Evolutionary conservation across 148 eudicot genomes (phyloP).

Genomic region (Polygonum aviculare): DNA sequence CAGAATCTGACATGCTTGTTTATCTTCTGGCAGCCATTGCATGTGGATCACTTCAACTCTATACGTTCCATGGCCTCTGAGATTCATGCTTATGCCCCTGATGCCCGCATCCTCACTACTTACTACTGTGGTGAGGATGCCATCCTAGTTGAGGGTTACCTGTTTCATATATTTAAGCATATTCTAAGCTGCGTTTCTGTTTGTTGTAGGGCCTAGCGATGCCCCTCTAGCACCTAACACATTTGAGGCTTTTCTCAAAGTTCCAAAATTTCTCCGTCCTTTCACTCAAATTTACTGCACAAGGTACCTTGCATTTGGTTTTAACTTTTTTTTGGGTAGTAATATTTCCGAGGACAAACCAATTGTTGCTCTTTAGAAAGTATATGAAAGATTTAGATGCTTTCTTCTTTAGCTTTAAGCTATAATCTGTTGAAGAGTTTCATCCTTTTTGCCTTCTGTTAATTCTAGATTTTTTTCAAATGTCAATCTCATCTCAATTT

Average conservation of each 20-base stretch:
- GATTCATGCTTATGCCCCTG: conserved; percentile 83
- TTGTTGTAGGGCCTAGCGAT: conserved; percentile 74
- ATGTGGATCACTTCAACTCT: conserved; percentile 74
- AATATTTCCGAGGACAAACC: neutral
- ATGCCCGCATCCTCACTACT: conserved; percentile 93
- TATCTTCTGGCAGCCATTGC: conserved; percentile 62
- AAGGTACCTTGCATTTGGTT: conserved; percentile 42
- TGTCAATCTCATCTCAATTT: neutral
- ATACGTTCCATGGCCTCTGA: conserved; percentile 82
- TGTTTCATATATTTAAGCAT: neutral
- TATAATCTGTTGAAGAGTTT: neutral
- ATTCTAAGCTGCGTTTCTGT: conserved; percentile 4
- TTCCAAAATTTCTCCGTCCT: conserved; percentile 87
- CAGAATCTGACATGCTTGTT: neutral
- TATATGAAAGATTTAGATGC: neutral
- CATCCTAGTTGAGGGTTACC: neutral
- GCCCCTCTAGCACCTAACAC: conserved; percentile 84
- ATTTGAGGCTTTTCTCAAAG: conserved; percentile 93
- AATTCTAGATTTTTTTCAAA: neutral
- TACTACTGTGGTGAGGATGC: conserved; percentile 69
- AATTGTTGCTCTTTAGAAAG: neutral
- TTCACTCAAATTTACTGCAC: conserved; percentile 96
- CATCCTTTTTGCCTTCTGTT: neutral
- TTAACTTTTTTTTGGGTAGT: neutral
- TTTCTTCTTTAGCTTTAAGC: neutral